These are phyloP conservation scores for Podospora pseudoanserina DNA, from an alignment of 495 filamentous ascomycete species.

Conservation along the genomic window DNA sequence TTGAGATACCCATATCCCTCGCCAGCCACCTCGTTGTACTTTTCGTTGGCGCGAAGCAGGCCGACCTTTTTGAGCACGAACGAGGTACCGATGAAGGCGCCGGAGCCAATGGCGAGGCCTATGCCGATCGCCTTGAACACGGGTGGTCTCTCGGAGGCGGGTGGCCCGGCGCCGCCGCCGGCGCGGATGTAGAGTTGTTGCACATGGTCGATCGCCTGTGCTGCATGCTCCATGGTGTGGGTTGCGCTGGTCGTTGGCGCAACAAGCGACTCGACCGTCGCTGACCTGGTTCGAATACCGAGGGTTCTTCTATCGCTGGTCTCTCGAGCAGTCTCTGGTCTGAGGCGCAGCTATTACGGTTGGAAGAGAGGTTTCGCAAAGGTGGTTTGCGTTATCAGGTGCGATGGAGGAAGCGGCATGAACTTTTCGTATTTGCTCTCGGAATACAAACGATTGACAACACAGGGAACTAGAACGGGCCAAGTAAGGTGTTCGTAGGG, in stretches of 20 bases:
- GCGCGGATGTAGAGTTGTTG: slow-evolving; percentile 43
- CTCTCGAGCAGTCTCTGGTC: not conserved
- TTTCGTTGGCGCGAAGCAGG: slow-evolving; percentile 85
- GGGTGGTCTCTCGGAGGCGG: slow-evolving; percentile 35
- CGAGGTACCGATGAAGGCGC: slow-evolving; percentile 89
- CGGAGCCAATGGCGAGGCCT: slow-evolving; percentile 79
- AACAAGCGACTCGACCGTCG: not conserved
- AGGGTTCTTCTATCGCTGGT: not conserved
- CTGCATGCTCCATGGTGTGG: slow-evolving; percentile 40
- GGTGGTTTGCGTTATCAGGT: not conserved
- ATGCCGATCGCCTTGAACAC: slow-evolving; percentile 86
- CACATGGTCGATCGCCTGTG: slow-evolving; percentile 36
- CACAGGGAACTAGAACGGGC: not conserved
- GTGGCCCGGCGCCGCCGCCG: slow-evolving; percentile 24
- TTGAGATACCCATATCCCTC: slow-evolving; percentile 98
- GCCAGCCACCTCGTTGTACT: slow-evolving; percentile 93
- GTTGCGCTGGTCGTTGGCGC: slow-evolving; percentile 4
- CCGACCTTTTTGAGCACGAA: slow-evolving; percentile 96
- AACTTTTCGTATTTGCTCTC: slow-evolving; percentile 4
- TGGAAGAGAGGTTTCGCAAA: not conserved
- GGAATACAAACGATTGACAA: not conserved
- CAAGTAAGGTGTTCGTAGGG: not conserved
- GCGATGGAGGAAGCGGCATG: slow-evolving; percentile 11
- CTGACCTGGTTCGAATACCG: slow-evolving; percentile 1
- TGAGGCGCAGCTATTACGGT: not conserved